Evolutionary conservation across 2,329 filamentous ascomycete species (phyloP), one percentile per base, ranked within the genome.

Genomic region (Penicillium sp.): DNA sequence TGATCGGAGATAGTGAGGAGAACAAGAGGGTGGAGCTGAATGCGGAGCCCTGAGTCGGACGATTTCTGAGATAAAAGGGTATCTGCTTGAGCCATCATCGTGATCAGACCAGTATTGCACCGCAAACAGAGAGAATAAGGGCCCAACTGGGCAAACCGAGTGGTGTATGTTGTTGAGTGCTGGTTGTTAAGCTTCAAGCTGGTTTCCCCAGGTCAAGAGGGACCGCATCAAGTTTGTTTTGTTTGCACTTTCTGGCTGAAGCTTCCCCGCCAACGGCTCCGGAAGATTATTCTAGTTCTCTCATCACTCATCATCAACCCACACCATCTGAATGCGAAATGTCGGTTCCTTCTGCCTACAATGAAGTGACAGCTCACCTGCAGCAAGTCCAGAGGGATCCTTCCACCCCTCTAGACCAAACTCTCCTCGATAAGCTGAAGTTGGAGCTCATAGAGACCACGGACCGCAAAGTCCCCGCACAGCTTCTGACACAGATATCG

Each of bases 1-100:
- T 96, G 96, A 78, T 99, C 95, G 69, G 94, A 97, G 71, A 99
- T 95, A 67, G 91, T 96, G 79, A 99, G 91, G 68, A 98, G 90
- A 56, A 97, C 93, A 53, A 99, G 89, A 29, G 95, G 95, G 73
- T 99, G 95, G 19, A 99, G 87, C 70, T 93, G 88, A 60, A 93
- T 88, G 67, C 92, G 90, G 49, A 96, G 87, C 55, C 88, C 87
- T 21, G 89, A 90, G 77, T 95, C 91, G 47, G 87, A 87, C 5
- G 87, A 84, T 77, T 88, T 90, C 61, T 83, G 84, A 6, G 89
- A 91, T 51, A 92, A 75, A 64, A 91, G 83, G 57, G 87, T 81
- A 69, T 88, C 89, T 19, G 67, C 45, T 11, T 75, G 66, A 64
- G 81, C 77, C 61, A 82, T 81, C 85, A 88, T 89, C 57, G 52